Conservation (phyloP, 257 asterid species). For the Gynochthodes officinalis region DNA sequence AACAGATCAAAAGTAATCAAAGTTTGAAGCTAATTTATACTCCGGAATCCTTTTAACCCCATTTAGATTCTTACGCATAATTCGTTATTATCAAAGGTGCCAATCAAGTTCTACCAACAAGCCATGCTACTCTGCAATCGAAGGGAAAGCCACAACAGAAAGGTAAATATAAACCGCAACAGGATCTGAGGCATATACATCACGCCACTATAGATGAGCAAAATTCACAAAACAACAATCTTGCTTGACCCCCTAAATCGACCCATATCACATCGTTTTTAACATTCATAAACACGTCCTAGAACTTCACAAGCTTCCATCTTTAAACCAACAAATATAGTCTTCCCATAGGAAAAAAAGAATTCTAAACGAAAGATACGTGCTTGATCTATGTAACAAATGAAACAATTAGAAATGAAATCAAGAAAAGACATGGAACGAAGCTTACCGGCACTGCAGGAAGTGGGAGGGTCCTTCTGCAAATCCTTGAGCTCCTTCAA, state of each 20-base stretch:
- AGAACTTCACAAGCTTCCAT: not conserved
- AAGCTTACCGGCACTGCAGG: constrained; percentile 43
- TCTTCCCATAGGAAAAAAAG: not conserved
- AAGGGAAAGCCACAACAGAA: not conserved
- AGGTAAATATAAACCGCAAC: not conserved
- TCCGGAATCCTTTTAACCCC: not conserved
- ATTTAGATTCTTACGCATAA: not conserved
- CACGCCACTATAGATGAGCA: not conserved
- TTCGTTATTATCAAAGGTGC: not conserved
- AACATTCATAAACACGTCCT: not conserved
- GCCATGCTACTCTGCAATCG: not conserved
- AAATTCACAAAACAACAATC: not conserved
- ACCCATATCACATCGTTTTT: not conserved
- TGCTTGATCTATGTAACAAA: not conserved
- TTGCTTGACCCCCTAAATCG: not conserved
- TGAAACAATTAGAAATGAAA: not conserved
- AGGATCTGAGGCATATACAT: not conserved
- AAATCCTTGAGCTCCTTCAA: constrained; percentile 49
- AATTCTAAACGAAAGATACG: not conserved
- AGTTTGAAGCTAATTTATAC: not conserved
- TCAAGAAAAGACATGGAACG: no score
- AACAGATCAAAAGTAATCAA: not conserved
- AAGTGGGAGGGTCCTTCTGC: constrained; percentile 50
- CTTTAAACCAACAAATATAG: not conserved
- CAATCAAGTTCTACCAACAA: not conserved